Percentiles rank a stretch among this genome's conserved stretches.
Conservation (phyloP, 331 rosid species). For the Cucumis variabilis region DNA sequence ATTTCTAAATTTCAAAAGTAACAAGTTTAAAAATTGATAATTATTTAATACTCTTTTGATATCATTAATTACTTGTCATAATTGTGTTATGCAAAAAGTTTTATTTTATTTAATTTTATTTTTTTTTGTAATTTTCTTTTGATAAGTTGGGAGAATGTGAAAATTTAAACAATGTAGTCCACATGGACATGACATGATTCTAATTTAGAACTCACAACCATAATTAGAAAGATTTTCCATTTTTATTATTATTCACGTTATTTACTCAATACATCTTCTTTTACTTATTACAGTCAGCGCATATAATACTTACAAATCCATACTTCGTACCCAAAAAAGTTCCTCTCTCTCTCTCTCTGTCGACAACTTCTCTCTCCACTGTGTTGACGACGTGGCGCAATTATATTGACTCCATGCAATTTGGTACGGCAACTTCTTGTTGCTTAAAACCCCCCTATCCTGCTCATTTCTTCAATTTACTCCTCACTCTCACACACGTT, state of each 20-base stretch:
- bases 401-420: conserved; percentile 2
- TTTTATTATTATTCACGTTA: background rate
- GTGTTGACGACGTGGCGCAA: conserved; percentile 19
- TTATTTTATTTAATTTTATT: no score
- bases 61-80: no score
- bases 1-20: no score
- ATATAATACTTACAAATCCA: background rate
- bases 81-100: no score
- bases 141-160: no score
- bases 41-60: no score
- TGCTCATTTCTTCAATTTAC: background rate
- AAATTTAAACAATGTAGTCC: background rate
- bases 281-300: background rate
- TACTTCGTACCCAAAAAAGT: background rate
- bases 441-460: conserved; percentile 25
- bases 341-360: background rate
- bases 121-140: no score
- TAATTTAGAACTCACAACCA: background rate
- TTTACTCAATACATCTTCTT: background rate
- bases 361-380: background rate
- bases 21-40: no score
- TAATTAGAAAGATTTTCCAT: background rate
- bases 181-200: background rate
- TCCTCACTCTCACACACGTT: conserved; percentile 40
- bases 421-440: background rate